These are phyloP conservation scores for Coniochaeta ligniaria DNA, from an alignment of 2,329 filamentous ascomycete genomes.

Conservation along the genomic window DNA sequence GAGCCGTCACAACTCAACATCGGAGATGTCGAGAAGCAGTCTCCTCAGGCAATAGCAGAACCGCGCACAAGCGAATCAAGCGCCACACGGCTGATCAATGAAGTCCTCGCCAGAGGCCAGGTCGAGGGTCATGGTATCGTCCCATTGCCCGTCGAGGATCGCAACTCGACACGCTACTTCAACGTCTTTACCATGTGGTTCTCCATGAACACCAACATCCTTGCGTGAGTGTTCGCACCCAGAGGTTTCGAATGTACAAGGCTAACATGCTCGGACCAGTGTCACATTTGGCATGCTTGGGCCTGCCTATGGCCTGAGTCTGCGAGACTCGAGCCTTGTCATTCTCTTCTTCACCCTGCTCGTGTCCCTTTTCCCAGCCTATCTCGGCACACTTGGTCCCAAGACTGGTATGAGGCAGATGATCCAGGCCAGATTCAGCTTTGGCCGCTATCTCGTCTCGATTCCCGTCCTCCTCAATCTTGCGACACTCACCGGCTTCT, in stretches of 20 bases:
- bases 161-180: conserved; percentile 30
- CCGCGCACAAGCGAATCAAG: not conserved
- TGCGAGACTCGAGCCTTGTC: conserved; percentile 49
- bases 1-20: not conserved
- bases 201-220: conserved; percentile 39
- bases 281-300: conserved; percentile 60
- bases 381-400: conserved; percentile 50
- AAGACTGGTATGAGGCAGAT: conserved; percentile 60
- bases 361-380: conserved; percentile 45
- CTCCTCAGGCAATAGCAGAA: not conserved
- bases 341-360: conserved; percentile 58
- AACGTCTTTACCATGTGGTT: conserved; percentile 42
- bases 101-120: conserved; percentile 12
- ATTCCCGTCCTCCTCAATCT: conserved; percentile 57
- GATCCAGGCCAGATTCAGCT: conserved; percentile 57
- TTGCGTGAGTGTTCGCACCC: conserved; percentile 24
- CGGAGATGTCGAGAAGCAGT: not conserved
- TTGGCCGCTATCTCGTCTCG: conserved; percentile 50
- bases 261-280: conserved; percentile 21
- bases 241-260: not conserved
- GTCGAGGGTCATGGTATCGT: conserved; percentile 37
- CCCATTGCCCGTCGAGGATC: conserved; percentile 32
- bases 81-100: not conserved
- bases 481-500: conserved; percentile 56
- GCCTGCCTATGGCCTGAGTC: conserved; percentile 42